Conservation (phyloP, 169 alveolate species). For the Plasmodium inui region DNA sequence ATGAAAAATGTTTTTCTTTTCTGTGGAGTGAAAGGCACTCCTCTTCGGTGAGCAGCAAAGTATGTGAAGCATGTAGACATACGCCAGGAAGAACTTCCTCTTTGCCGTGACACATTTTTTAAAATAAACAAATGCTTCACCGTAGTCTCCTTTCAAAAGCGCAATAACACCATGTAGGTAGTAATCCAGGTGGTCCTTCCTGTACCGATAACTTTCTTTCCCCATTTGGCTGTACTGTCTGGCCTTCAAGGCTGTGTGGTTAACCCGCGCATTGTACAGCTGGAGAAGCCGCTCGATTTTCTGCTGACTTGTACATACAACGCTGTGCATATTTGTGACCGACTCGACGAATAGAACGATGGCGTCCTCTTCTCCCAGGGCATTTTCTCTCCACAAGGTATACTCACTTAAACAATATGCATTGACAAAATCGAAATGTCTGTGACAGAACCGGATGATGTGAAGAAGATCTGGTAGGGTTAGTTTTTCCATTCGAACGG, state of each 20-base stretch:
- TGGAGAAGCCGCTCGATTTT: slow-evolving; percentile 20
- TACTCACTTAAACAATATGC: slow-evolving; percentile 39
- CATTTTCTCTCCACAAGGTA: background rate
- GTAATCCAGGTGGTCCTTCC: slow-evolving; percentile 24
- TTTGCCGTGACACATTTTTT: slow-evolving; percentile 6
- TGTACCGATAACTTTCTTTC: background rate
- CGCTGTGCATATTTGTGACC: slow-evolving; percentile 2
- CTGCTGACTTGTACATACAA: background rate
- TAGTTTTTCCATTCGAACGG: background rate
- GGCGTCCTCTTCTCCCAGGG: slow-evolving; percentile 13
- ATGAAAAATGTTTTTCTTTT: slow-evolving; percentile 20
- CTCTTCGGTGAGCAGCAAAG: background rate
- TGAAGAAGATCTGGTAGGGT: slow-evolving; percentile 18
- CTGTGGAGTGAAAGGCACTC: background rate
- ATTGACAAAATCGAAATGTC: slow-evolving; percentile 18
- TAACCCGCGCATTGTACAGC: slow-evolving; percentile 2
- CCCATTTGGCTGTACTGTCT: background rate
- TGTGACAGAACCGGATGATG: background rate
- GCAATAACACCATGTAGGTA: slow-evolving; percentile 35
- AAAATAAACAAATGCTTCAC: background rate
- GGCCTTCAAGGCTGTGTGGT: background rate
- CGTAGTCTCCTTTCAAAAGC: slow-evolving; percentile 14
- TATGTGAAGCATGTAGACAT: slow-evolving; percentile 11
- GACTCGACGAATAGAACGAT: slow-evolving; percentile 16
- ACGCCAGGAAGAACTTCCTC: slow-evolving; percentile 6